These are phyloP conservation scores for Trichoderma brevicompactum DNA, from an alignment of 2,329 filamentous ascomycete species.

Conservation along the genomic window DNA sequence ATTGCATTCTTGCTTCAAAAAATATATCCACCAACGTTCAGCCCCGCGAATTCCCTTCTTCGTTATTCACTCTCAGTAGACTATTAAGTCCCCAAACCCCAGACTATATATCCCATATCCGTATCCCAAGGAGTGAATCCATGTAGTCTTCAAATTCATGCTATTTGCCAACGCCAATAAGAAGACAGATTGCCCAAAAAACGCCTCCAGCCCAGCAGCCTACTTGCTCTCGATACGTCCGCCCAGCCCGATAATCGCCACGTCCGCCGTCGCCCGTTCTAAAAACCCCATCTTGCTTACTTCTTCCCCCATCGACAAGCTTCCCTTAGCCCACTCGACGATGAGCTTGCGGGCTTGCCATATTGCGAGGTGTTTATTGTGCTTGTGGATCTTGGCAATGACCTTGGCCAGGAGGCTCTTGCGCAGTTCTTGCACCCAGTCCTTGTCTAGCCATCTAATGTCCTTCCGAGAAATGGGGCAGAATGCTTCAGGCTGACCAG, in stretches of 20 bases:
- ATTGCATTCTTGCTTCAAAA: neutral
- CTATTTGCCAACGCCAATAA: neutral
- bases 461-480: slow-evolving; percentile 38
- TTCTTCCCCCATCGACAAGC: slow-evolving; percentile 35
- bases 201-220: neutral
- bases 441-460: slow-evolving; percentile 34
- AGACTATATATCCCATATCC: neutral
- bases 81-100: neutral
- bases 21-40: too few relatives aligned
- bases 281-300: slow-evolving; percentile 35
- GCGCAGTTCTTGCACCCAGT: slow-evolving; percentile 35
- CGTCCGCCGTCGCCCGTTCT: slow-evolving; percentile 31
- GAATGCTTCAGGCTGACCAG: slow-evolving; percentile 31
- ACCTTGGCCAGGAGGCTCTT: slow-evolving; percentile 34
- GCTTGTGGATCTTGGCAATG: slow-evolving; percentile 36
- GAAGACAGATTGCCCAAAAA: neutral
- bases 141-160: neutral
- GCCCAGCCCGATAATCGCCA: slow-evolving; percentile 35
- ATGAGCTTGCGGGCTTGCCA: slow-evolving; percentile 39
- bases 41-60: neutral
- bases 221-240: neutral
- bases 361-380: slow-evolving; percentile 42
- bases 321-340: slow-evolving; percentile 36
- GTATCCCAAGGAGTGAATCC: neutral
- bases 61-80: neutral